Base-by-base conservation (phyloP, 2,329 filamentous ascomycete species). In the Calonectria pteridis region DNA sequence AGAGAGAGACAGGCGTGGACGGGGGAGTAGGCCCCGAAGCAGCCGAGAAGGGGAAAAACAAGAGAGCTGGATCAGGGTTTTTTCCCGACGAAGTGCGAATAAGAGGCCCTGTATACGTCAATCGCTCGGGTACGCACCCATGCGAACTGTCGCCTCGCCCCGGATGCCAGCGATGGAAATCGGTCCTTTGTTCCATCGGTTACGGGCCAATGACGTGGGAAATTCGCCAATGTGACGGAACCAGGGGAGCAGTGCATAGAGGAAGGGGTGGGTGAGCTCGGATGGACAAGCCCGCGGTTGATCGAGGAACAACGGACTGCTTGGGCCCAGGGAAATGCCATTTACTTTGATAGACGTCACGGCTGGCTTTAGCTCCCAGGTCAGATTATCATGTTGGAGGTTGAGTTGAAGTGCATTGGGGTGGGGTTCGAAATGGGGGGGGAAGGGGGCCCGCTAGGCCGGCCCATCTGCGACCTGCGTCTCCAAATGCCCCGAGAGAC, bases 401-500 rank as follows among this genome's bases (percentile, higher is more conserved):
- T 72, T 72, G 70, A 72, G 55, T 72, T 66, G 69, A 63, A 37
- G 69, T 67, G 53, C 62, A 62, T 43, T 40, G 66, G 40, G 59
- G 65, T 64, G 70, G 70, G 49, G 65, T 49, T 37, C 4, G n/a
- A 4, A 58, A 68, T 63, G 62, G 35, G 68, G 35, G 16, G 13
- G 50, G n/a, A 40, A 37, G 40, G 58, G 31, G 70, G 62, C 65
- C 70, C 65, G 70, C 70, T 72, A 50, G 70, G 65, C 65, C 70
- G 65, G 65, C 58, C 37, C 65, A 68, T 68, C 65, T 72, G 70
- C 65, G 70, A 65, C 70, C 70, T 70, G 58, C 67, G 50, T 62
- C 67, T 40, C 46, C 67, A 70, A 55, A 65, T 64, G 51, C 58
- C 55, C 59, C 67, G 58, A 70, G 67, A 70, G 58, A 70, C 58